Percentiles rank a stretch among this genome's conserved stretches.
Conservation (phyloP, 2,329 filamentous ascomycete genomes). For the Colletotrichum truncatum region DNA sequence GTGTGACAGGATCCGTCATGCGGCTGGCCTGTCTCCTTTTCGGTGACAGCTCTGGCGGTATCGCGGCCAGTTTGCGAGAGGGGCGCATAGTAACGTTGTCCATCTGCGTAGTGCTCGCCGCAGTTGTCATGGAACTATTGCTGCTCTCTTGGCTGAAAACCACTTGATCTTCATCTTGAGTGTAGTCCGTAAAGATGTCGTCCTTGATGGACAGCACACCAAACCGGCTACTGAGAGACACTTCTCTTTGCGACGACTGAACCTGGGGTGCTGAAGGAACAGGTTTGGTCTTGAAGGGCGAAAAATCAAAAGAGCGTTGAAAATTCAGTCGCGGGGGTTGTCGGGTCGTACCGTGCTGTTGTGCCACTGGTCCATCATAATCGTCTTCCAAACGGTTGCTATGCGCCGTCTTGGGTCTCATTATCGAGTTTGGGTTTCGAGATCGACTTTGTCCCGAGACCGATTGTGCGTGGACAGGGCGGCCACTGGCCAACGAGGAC, state of each 20-base stretch:
- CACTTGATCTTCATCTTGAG: conserved; percentile 55
- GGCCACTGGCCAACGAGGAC: conserved; percentile 57
- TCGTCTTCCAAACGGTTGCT: conserved; percentile 51
- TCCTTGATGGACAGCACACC: conserved; percentile 50
- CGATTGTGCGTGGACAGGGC: conserved; percentile 45
- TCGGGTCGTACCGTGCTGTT: conserved; percentile 45
- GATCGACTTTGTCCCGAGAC: conserved; percentile 47
- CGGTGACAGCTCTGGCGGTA: conserved; percentile 23
- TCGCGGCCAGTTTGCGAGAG: not conserved
- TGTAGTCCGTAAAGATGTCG: conserved; percentile 28
- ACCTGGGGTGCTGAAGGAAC: conserved; percentile 38
- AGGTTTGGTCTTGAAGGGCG: conserved; percentile 36
- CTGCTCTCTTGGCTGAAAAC: conserved; percentile 42
- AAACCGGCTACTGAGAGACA: conserved; percentile 51
- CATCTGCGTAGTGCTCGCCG: conserved; percentile 29
- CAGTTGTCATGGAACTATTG: conserved; percentile 24
- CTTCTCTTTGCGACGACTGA: conserved; percentile 50
- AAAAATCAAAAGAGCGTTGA: conserved; percentile 16
- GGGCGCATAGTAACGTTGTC: conserved; percentile 37
- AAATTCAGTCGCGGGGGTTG: conserved; percentile 22
- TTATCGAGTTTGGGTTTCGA: conserved; percentile 41
- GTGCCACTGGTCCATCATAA: conserved; percentile 41
- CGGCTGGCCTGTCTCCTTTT: conserved; percentile 28
- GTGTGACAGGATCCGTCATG: conserved; percentile 26
- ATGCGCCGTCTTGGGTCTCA: conserved; percentile 50